Percentiles rank a stretch among this genome's conserved stretches.
phyloP scores from a whole-genome alignment of 2,329 filamentous ascomycete genomes.

The Cladophialophora carrionii region DNA sequence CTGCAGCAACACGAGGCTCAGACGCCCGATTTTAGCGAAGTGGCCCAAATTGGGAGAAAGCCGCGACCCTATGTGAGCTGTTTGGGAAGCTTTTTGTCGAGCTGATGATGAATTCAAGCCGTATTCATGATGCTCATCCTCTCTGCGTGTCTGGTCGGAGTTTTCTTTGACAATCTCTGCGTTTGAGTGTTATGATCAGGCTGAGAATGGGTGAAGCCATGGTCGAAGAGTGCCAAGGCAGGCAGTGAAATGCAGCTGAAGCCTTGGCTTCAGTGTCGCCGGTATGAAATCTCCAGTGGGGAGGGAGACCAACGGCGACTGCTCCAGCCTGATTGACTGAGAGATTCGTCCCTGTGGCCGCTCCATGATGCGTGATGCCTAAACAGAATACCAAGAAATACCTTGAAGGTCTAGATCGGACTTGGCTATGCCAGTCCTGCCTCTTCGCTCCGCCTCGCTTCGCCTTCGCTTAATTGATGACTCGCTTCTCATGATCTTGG shows the following conservation, averaged over 20 bases:
- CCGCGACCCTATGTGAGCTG: background rate
- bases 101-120: background rate
- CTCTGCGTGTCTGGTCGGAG: background rate
- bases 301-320: background rate
- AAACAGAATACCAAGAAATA: background rate
- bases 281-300: background rate
- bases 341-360: background rate
- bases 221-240: background rate
- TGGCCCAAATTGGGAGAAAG: background rate
- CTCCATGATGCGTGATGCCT: background rate
- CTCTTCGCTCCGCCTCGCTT: background rate
- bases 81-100: background rate
- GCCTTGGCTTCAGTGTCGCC: background rate
- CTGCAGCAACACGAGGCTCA: background rate
- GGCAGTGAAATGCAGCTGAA: slow-evolving; percentile 6
- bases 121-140: background rate
- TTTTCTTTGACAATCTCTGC: background rate
- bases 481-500: background rate
- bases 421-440: background rate
- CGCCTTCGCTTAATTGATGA: background rate
- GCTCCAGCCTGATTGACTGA: background rate
- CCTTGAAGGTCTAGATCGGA: background rate
- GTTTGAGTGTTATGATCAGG: background rate
- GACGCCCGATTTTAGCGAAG: background rate
- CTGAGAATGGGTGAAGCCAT: background rate